Evolutionary conservation across 768 basidiomycete species (phyloP).

Genomic region (Lactifluus rugatus): DNA sequence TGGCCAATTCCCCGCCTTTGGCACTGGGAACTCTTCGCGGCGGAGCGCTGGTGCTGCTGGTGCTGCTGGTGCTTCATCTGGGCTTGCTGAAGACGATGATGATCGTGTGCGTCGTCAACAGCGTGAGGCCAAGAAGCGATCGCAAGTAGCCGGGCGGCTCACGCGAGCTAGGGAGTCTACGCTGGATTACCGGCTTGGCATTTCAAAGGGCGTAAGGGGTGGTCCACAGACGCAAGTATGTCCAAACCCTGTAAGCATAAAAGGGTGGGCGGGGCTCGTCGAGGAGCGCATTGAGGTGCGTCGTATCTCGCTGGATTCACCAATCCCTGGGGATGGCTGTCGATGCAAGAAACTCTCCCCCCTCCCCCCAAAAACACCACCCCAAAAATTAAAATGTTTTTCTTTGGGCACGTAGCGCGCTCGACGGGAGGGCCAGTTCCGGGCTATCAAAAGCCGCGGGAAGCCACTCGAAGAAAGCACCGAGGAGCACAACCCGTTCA

Average conservation of each 20-base stretch:
- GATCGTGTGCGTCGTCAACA: conserved; percentile 36
- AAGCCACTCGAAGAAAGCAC: conserved; percentile 36
- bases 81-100: conserved; percentile 21
- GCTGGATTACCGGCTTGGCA: conserved; percentile 66
- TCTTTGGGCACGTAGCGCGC: conserved; percentile 40
- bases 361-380: no score
- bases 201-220: conserved; percentile 26
- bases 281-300: conserved; percentile 75
- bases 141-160: conserved; percentile 45
- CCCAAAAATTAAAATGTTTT: neutral
- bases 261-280: conserved; percentile 65
- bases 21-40: conserved; percentile 15
- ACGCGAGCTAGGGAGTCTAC: conserved; percentile 59
- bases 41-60: no score
- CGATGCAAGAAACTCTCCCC: no score
- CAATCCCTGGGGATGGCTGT: no score
- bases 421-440: conserved; percentile 56
- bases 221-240: conserved; percentile 20
- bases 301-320: neutral
- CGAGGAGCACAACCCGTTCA: conserved; percentile 52
- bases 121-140: conserved; percentile 43
- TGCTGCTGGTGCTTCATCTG: conserved; percentile 4
- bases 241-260: conserved; percentile 51
- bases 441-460: conserved; percentile 59
- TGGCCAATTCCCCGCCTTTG: conserved; percentile 30